Percentiles rank a stretch among this genome's conserved stretches.
These are phyloP conservation scores for Stagonosporopsis vannaccii DNA, from an alignment of 2,329 filamentous ascomycete genomes.

Conservation along the genomic window DNA sequence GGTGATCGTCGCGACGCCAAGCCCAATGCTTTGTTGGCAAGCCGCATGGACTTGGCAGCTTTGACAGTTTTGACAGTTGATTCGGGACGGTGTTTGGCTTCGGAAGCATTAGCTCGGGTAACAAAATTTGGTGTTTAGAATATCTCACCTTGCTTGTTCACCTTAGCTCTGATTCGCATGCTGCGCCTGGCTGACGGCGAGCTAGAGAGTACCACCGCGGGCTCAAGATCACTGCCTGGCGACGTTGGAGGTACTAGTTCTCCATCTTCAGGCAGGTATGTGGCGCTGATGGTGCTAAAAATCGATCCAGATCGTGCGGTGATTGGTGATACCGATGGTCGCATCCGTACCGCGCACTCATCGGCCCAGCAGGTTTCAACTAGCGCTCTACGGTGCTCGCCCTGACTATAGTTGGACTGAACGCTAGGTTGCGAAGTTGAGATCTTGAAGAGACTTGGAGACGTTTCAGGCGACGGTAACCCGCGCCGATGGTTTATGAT, in stretches of 20 bases:
- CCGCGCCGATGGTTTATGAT: conserved; percentile 12
- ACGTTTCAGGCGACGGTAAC: conserved; percentile 19
- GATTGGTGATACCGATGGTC: not conserved
- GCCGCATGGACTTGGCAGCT: not conserved
- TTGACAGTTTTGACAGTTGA: not conserved
- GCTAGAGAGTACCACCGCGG: not conserved
- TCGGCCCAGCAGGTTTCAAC: not conserved
- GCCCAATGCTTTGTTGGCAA: not conserved
- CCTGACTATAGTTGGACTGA: not conserved
- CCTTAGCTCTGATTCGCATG: not conserved
- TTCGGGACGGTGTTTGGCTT: not conserved
- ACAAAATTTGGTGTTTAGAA: not conserved
- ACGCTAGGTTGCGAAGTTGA: not conserved
- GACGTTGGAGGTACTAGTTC: not conserved
- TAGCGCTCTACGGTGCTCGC: too few relatives aligned
- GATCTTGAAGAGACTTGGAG: not conserved
- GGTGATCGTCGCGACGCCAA: not conserved
- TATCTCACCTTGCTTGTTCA: not conserved
- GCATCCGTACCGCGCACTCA: not conserved
- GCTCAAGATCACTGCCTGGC: not conserved
- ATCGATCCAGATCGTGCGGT: not conserved
- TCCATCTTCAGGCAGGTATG: not conserved
- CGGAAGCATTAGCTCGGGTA: not conserved
- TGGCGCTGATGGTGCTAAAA: not conserved
- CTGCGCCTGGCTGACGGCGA: not conserved